Conservation (phyloP, 352 stramenopile genomes). For the Globisporangium echinulatum region DNA sequence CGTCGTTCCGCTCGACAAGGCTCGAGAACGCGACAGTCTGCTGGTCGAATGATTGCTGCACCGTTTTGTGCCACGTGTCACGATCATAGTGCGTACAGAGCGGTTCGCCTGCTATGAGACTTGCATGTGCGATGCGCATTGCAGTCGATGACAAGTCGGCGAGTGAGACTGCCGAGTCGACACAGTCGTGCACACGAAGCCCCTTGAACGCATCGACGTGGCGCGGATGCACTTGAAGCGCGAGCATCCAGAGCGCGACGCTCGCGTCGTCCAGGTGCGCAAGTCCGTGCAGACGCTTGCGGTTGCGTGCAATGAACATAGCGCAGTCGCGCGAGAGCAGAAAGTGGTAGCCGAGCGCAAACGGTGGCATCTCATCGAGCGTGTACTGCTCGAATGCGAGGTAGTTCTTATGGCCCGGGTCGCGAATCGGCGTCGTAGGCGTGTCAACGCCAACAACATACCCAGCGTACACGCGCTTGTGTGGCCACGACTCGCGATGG, state of each 20-base stretch:
- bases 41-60: neutral
- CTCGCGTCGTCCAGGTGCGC: conserved; percentile 32
- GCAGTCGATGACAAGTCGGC: conserved; percentile 15
- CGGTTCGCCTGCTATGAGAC: neutral
- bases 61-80: conserved; percentile 3
- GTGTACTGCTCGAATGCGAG: conserved; percentile 24
- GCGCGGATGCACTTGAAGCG: conserved; percentile 16
- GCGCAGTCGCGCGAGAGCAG: conserved; percentile 41
- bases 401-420: conserved; percentile 31
- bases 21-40: neutral
- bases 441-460: conserved; percentile 21
- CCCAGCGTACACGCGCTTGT: conserved; percentile 22
- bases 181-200: conserved; percentile 10
- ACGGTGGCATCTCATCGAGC: conserved; percentile 24
- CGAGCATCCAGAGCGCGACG: conserved; percentile 36
- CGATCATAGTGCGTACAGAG: conserved; percentile 3
- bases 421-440: conserved; percentile 15
- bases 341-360: conserved; percentile 37
- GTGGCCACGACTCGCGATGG: neutral
- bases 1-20: neutral
- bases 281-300: conserved; percentile 13
- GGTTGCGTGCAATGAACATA: conserved; percentile 29
- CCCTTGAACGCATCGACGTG: conserved; percentile 18
- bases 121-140: conserved; percentile 21
- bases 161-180: conserved; percentile 12